Evolutionary conservation across 306 rosid species (phyloP), one percentile per base, ranked within the genome.

Genomic region (Sophora flavescens): DNA sequence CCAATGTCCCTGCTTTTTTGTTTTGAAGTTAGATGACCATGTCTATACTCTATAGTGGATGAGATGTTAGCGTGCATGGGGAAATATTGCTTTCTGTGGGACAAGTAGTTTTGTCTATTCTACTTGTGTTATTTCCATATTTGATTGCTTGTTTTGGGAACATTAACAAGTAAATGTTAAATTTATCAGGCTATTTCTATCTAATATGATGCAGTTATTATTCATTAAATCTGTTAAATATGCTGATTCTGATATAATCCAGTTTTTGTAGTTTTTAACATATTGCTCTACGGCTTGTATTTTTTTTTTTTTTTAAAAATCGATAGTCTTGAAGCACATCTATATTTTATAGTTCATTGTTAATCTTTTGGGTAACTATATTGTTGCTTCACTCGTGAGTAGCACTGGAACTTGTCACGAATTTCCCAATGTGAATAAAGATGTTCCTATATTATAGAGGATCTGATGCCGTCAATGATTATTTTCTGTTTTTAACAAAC

Each of bases 91-190:
- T 57, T 35, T 41, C 5, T 35, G 22, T 45, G 48, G 56, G 54
- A 36, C 2, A 15, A 35, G 13, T 15, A 13, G 58, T 70, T 76
- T 69, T 41, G 18, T 63, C 3, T 68, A n/a, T 32, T 76, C 35
- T 58, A 38, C 52, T 35, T 47, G 52, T 32, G 6, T 16, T 33
- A 70, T 62, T 70, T 70, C 51, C 30, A 35, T 61, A 48, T 64
- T 72, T 65, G 57, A 26, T 70, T 64, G 39, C 66, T 63, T 70
- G 15, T 56, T 62, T 69, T 22, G 33, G 47, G 41, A 26, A 69
- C 53, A 33, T 52, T 5, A 17, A 14, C 44, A 14, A 63, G 52
- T 56, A 50, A 58, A 44, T 70, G 33, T 17, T 28, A 44, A 45
- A 26, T 64, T 30, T 45, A 12, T 22, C 18, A 47, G 10, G 10